These are phyloP conservation scores for Chrysophaeum taylorii DNA, from an alignment of 352 stramenopile genomes.

Conservation along the genomic window DNA sequence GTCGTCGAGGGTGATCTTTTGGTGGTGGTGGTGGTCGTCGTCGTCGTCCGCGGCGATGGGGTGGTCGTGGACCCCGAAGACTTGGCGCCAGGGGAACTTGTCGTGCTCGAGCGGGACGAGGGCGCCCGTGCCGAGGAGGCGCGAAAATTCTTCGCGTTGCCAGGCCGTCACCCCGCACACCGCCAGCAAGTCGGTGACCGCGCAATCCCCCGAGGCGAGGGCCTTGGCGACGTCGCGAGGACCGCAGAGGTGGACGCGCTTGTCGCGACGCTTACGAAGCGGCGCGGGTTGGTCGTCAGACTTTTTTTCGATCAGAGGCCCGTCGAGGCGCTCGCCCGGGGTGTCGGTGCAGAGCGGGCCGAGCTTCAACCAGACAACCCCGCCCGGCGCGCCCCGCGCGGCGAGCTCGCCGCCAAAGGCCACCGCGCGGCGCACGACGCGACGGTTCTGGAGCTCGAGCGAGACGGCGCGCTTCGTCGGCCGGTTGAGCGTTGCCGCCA, in stretches of 20 bases:
- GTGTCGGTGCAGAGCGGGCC: background rate
- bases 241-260: background rate
- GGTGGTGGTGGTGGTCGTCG: too few relatives aligned
- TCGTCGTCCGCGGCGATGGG: background rate
- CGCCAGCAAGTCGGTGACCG: background rate
- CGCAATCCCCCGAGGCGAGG: background rate
- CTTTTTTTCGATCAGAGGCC: too few relatives aligned
- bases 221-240: background rate
- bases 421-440: background rate
- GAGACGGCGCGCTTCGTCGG: conserved; percentile 24
- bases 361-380: background rate
- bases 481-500: conserved; percentile 39
- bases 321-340: background rate
- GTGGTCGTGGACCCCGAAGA: background rate
- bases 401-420: background rate
- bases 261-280: background rate
- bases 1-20: too few relatives aligned
- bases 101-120: background rate
- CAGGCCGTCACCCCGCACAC: background rate
- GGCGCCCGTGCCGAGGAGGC: background rate
- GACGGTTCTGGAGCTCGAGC: conserved; percentile 1
- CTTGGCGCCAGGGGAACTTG: too few relatives aligned
- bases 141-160: background rate
- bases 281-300: too few relatives aligned
- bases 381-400: background rate